Percentiles rank a stretch among this genome's conserved stretches.
Evolutionary conservation across 192 early-diverging fungal genomes (phyloP).

Genomic region (Funneliformis geosporum): DNA sequence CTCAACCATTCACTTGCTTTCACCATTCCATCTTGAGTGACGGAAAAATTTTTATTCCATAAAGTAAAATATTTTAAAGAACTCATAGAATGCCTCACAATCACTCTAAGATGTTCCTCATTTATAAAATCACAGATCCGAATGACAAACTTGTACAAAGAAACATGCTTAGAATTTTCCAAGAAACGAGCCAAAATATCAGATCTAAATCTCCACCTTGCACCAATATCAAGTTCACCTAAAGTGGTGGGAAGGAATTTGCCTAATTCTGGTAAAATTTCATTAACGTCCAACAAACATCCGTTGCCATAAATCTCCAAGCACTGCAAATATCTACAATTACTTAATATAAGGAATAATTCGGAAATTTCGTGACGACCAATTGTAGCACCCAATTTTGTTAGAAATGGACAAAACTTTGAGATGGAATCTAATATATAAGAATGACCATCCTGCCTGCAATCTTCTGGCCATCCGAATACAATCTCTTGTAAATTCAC

Average conservation of each 20-base stretch:
- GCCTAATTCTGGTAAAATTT: not conserved
- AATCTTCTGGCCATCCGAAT: slow-evolving; percentile 16
- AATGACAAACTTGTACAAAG: slow-evolving; percentile 7
- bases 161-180: not conserved
- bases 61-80: slow-evolving; percentile 2
- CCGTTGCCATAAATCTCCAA: slow-evolving; percentile 10
- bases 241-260: not conserved
- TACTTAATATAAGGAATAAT: slow-evolving; percentile 5
- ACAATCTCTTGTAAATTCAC: not conserved
- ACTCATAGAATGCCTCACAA: not conserved
- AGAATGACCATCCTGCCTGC: slow-evolving; percentile 3
- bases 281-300: not conserved
- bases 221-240: not conserved
- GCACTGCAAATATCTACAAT: not conserved
- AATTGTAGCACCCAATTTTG: not conserved
- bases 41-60: not conserved
- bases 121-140: slow-evolving; percentile 5
- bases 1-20: slow-evolving; percentile 15
- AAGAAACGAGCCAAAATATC: not conserved
- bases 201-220: slow-evolving; percentile 9
- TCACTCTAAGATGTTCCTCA: slow-evolving; percentile 7
- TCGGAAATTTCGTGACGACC: not conserved
- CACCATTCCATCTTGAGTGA: not conserved
- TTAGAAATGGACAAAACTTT: not conserved
- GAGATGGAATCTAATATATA: slow-evolving; percentile 6